Conservation (phyloP, 495 filamentous ascomycete genomes). For the Baudoinia panamericana region DNA sequence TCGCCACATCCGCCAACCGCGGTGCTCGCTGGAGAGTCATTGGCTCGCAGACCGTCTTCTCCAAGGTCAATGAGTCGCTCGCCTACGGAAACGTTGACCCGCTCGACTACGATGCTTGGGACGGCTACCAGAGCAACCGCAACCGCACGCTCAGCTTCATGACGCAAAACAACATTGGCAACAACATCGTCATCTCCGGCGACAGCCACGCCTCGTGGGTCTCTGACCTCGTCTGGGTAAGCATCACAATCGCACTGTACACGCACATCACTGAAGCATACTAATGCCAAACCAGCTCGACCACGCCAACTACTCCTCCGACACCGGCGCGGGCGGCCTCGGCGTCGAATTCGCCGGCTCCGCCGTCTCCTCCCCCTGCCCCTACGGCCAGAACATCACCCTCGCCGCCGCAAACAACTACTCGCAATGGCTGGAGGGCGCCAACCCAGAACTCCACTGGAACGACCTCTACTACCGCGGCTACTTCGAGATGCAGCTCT, state of each 20-base stretch:
- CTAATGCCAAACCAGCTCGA: slow-evolving; percentile 28
- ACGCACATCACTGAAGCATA: no score
- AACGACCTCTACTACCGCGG: slow-evolving; percentile 54
- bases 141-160: slow-evolving; percentile 49
- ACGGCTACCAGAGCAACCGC: slow-evolving; percentile 50
- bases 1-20: slow-evolving; percentile 39
- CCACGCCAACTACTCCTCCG: slow-evolving; percentile 40
- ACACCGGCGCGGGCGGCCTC: slow-evolving; percentile 43
- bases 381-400: slow-evolving; percentile 37
- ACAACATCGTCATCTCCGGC: slow-evolving; percentile 55
- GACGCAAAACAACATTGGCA: slow-evolving; percentile 47
- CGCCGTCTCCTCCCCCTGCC: slow-evolving; percentile 42
- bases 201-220: slow-evolving; percentile 54
- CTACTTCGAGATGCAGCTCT: slow-evolving; percentile 31
- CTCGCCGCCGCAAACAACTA: slow-evolving; percentile 32
- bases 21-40: slow-evolving; percentile 52
- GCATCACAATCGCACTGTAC: no score
- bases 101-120: slow-evolving; percentile 48
- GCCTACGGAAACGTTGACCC: slow-evolving; percentile 36
- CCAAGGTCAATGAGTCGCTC: slow-evolving; percentile 38
- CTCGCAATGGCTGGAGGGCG: slow-evolving; percentile 33
- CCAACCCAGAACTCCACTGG: slow-evolving; percentile 52
- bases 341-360: slow-evolving; percentile 57
- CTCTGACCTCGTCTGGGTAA: slow-evolving; percentile 45
- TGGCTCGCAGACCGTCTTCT: slow-evolving; percentile 54